Evolutionary conservation across 75 land plant species (phyloP).

Genomic region (Pinus albicaulis): DNA sequence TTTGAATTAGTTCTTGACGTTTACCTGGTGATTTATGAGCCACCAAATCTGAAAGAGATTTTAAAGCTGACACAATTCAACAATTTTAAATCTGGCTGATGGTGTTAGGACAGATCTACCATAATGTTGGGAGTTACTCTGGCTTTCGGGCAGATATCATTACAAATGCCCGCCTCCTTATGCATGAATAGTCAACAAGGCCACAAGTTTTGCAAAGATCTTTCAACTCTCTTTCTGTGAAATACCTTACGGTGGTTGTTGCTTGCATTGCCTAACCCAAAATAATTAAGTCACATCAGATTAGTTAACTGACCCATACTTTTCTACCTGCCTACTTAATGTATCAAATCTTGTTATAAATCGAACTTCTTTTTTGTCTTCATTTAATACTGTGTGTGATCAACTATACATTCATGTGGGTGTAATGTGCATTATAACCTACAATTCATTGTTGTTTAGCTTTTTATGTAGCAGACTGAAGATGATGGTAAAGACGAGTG

Average conservation of each 20-base stretch:
- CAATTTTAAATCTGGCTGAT: background rate
- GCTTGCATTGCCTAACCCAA: conserved; percentile 29
- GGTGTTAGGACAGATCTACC: background rate
- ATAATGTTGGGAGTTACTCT: background rate
- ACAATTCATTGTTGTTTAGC: background rate
- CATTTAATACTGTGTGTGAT: background rate
- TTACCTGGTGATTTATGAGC: background rate
- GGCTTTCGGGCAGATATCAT: conserved; percentile 86
- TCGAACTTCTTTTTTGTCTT: background rate
- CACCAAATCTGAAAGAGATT: background rate
- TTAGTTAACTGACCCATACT: background rate
- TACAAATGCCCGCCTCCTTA: conserved; percentile 57
- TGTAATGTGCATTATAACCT: background rate
- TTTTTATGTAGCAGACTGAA: background rate
- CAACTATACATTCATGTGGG: background rate
- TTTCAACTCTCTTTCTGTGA: conserved; percentile 71
- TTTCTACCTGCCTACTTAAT: background rate
- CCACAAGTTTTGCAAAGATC: conserved; percentile 80
- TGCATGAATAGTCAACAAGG: conserved; percentile 55
- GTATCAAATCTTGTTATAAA: background rate
- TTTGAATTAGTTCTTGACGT: background rate
- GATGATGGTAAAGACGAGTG: background rate
- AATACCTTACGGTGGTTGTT: conserved; percentile 32
- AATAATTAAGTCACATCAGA: background rate
- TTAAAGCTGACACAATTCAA: background rate